A percentile compares a stretch with the other conserved stretches of the same genome.
phyloP scores from a whole-genome alignment of 2,329 filamentous ascomycete species.

The Neocucurbitaria cava region DNA sequence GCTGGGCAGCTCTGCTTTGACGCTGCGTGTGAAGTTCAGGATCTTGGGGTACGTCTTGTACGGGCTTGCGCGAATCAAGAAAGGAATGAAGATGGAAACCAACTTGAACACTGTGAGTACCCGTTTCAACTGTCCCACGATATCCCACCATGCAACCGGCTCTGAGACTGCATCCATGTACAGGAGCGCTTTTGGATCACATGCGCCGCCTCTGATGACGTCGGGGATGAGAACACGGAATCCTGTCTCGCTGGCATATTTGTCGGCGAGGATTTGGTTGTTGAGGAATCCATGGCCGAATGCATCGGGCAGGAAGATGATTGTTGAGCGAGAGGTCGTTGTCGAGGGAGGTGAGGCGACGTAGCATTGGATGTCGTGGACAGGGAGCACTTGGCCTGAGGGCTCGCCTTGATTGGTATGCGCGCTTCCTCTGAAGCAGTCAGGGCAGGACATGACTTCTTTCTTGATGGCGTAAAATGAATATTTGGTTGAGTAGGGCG shows the following conservation, averaged over 20 bases:
- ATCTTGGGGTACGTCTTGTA: not conserved
- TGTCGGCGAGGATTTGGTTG: constrained; percentile 31
- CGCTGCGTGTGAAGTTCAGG: not conserved
- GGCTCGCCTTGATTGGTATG: not conserved
- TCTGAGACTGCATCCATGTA: not conserved
- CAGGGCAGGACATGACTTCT: not conserved
- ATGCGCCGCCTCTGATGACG: constrained; percentile 20
- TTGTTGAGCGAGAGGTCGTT: not conserved
- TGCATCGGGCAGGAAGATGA: not conserved
- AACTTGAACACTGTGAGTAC: not conserved
- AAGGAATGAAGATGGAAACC: not conserved
- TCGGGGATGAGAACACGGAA: constrained; percentile 28
- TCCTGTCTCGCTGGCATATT: constrained; percentile 24
- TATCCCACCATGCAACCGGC: not conserved
- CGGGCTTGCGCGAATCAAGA: not conserved
- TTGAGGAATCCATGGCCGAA: constrained; percentile 25
- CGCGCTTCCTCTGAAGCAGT: not conserved
- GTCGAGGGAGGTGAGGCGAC: not conserved
- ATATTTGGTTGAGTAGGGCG: no score
- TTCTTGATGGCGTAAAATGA: no score
- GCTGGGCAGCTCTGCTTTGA: not conserved
- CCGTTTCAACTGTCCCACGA: not conserved
- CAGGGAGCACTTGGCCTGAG: not conserved
- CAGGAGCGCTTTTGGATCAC: not conserved
- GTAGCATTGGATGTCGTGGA: not conserved